Evolutionary conservation across 1,284 basidiomycete species (phyloP), one percentile per base, ranked within the genome.

Genomic region (Retiboletus flavoniger): DNA sequence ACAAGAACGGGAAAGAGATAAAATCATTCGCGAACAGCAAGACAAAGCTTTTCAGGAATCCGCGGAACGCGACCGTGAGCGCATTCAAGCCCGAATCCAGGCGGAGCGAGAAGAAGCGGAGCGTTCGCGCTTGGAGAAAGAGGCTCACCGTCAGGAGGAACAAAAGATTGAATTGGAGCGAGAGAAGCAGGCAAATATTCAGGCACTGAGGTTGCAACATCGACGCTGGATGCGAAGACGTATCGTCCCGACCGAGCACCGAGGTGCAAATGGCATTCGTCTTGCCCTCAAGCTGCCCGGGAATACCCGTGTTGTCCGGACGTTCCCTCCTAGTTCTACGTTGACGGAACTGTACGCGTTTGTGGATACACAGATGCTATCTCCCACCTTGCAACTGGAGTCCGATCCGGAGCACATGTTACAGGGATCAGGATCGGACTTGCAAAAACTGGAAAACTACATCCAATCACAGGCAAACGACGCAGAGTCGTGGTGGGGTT

Each of bases 1-100:
- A 24, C 72, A 78, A 34, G 78, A 78, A 29, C 76, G 85, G 3
- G 84, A 87, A 44, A 80, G 81, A 21, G 87, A 91, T 17, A 79
- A 93, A 2, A 74, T 78, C 17, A 65, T 95, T 19, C 79, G 93
- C 8, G 88, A 85, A 19, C 88, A 93, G 62, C 93, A 95, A 64
- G 94, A 97, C 63, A 77, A 80, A 2, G 91, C 90, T 2, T 92
- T 91, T 70, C 75, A 75, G 40, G 83, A 85, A 43, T 79, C 85
- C 0, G 84, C 82, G 8, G 70, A 75, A 34, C 73, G 80, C n/a
- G 94, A 97, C 66, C 76, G 80, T 16, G 89, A 89, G 63, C 76
- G 87, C 35, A 83, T 90, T 44, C 75, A 80, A 58, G 72, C 70
- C 2, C 76, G 74, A 49, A 76, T 82, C 40, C 75, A 68, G n/a